A percentile compares a stretch with the other conserved stretches of the same genome.
These are phyloP conservation scores for Tuber borchii DNA, from an alignment of 495 filamentous ascomycete species.

Conservation along the genomic window DNA sequence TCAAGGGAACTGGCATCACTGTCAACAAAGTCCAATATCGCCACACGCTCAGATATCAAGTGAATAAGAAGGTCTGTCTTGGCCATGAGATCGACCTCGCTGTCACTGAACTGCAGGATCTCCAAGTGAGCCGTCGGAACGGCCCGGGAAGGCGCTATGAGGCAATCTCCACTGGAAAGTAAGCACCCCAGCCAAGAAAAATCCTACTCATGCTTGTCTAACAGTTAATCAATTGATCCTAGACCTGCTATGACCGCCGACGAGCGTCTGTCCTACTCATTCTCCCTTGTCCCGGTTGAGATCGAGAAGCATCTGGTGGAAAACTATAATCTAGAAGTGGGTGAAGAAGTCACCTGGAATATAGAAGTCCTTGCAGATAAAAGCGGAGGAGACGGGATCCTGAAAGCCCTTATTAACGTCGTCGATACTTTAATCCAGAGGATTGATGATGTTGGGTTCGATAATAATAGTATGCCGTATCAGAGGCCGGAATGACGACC, in stretches of 20 bases:
- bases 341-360: constrained; percentile 33
- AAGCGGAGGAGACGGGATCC: constrained; percentile 13
- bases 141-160: neutral
- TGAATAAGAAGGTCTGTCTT: constrained; percentile 6
- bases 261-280: constrained; percentile 19
- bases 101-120: constrained; percentile 32
- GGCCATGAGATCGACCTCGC: constrained; percentile 26
- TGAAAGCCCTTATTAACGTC: constrained; percentile 18
- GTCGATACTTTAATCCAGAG: constrained; percentile 21
- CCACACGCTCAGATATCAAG: neutral
- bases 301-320: constrained; percentile 30
- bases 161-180: neutral
- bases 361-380: constrained; percentile 20
- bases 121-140: constrained; percentile 27
- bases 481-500: neutral
- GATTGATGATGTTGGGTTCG: constrained; percentile 34
- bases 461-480: constrained; percentile 21
- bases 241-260: constrained; percentile 6
- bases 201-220: neutral
- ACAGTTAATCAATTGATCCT: neutral
- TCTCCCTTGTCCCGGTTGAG: constrained; percentile 27
- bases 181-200: neutral
- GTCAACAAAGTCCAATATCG: constrained; percentile 18
- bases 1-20: constrained; percentile 29
- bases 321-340: constrained; percentile 32